These are phyloP conservation scores for Ascochyta koolunga DNA, from an alignment of 2,329 filamentous ascomycete species.

Conservation along the genomic window DNA sequence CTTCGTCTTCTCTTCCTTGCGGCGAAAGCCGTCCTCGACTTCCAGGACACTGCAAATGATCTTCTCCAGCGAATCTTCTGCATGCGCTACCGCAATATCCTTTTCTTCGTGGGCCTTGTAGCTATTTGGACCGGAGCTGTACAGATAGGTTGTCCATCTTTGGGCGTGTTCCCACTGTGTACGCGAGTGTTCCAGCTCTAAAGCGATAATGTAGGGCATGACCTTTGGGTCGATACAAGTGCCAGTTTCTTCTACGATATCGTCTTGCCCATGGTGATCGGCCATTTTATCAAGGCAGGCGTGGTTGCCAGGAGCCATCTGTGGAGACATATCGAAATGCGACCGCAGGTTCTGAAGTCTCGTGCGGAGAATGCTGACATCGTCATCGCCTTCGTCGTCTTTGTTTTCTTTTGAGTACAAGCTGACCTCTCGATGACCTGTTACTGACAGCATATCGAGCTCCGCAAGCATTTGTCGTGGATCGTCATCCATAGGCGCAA, in stretches of 20 bases:
- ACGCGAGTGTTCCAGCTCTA: constrained; percentile 20
- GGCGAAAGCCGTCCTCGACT: constrained; percentile 16
- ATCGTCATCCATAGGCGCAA: background rate
- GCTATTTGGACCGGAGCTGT: constrained; percentile 13
- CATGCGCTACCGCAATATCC: constrained; percentile 13
- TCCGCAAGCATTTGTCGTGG: constrained; percentile 12
- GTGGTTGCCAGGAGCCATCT: background rate
- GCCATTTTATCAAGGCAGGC: background rate
- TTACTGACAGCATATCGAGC: background rate
- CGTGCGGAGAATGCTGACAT: constrained; percentile 4
- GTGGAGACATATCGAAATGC: background rate
- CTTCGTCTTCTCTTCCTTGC: constrained; percentile 15
- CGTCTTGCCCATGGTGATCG: background rate
- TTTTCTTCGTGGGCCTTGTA: constrained; percentile 14
- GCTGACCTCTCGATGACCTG: background rate
- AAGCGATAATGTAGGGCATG: constrained; percentile 12
- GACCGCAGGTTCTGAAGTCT: background rate
- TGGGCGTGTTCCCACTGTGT: constrained; percentile 17
- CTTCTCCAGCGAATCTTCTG: constrained; percentile 13
- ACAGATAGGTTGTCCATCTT: constrained; percentile 22
- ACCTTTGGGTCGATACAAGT: background rate
- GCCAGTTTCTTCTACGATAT: background rate
- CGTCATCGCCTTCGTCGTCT: constrained; percentile 1
- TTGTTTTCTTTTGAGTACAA: background rate
- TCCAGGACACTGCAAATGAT: constrained; percentile 17